Conservation (phyloP, 768 basidiomycete genomes). For the Rhizopogon rudus region DNA sequence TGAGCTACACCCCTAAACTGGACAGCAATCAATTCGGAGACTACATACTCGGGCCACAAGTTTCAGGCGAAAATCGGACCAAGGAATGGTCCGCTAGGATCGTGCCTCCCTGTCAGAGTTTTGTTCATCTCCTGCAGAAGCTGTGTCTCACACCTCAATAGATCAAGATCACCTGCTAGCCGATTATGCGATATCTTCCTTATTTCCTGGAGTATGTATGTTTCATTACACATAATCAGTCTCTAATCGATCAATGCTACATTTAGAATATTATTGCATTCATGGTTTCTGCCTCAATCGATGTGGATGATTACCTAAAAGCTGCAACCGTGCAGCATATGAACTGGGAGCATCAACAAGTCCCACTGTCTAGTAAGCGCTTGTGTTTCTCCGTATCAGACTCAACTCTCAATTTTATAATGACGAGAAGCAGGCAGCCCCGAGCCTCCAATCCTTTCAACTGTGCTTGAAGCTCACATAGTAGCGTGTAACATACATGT, state of each 20-base stretch:
- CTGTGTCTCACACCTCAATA: neutral
- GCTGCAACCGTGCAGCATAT: neutral
- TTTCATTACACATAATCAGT: neutral
- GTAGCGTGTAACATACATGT: slow-evolving; percentile 6
- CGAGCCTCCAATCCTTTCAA: neutral
- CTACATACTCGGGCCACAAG: neutral
- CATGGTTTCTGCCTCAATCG: slow-evolving; percentile 5
- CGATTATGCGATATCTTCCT: neutral
- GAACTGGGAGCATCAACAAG: neutral
- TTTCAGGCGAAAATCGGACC: slow-evolving; percentile 5
- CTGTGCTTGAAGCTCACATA: neutral
- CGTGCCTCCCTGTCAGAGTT: neutral
- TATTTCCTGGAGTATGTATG: neutral
- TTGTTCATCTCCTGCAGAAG: neutral
- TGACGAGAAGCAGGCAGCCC: neutral
- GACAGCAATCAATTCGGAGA: neutral
- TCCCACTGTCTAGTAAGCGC: neutral
- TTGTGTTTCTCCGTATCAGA: neutral
- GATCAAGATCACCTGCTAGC: neutral
- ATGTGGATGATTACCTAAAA: neutral
- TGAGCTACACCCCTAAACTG: neutral
- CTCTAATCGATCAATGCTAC: neutral
- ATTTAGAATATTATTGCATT: slow-evolving; percentile 3
- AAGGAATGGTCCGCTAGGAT: neutral
- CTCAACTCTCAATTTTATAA: neutral